Percentiles rank a stretch among this genome's conserved stretches.
phyloP scores from a whole-genome alignment of 2,329 filamentous ascomycete species.

The Colletotrichum sp. region DNA sequence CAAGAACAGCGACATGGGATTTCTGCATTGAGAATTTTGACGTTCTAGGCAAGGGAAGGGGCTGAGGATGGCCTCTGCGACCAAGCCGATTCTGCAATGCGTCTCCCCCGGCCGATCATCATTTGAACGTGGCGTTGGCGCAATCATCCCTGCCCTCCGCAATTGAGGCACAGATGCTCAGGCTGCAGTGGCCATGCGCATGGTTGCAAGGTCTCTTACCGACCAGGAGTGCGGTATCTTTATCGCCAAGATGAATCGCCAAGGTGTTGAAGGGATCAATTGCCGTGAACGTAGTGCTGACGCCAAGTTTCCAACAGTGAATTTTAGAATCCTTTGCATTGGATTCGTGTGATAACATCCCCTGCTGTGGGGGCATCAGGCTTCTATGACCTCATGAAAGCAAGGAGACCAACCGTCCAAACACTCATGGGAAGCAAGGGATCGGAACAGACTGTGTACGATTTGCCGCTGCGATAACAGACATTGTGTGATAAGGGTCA shows the following conservation, averaged over 20 bases:
- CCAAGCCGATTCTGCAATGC: not conserved
- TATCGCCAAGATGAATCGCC: not conserved
- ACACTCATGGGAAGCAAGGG: not conserved
- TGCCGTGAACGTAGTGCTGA: not conserved
- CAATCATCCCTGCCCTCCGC: not conserved
- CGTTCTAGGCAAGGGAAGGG: accelerated
- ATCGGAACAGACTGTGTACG: not conserved
- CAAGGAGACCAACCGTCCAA: not conserved
- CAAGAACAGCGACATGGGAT: not conserved
- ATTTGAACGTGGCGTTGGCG: not conserved
- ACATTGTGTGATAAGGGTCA: not conserved
- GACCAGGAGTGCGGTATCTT: not conserved
- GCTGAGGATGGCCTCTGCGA: not conserved
- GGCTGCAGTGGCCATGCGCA: not conserved
- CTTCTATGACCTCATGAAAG: not conserved
- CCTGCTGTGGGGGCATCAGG: not conserved
- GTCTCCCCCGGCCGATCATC: not conserved
- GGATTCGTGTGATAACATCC: not conserved
- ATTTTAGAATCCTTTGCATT: not conserved
- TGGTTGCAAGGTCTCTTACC: not conserved
- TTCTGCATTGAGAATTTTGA: not conserved
- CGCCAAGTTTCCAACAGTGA: not conserved
- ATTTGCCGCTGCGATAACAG: not conserved
- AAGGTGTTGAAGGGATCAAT: not conserved
- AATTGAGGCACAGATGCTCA: not conserved